Percentiles rank a stretch among this genome's conserved stretches.
phyloP scores from a whole-genome alignment of 1,284 basidiomycete species.

The Hemileia vastatrix region DNA sequence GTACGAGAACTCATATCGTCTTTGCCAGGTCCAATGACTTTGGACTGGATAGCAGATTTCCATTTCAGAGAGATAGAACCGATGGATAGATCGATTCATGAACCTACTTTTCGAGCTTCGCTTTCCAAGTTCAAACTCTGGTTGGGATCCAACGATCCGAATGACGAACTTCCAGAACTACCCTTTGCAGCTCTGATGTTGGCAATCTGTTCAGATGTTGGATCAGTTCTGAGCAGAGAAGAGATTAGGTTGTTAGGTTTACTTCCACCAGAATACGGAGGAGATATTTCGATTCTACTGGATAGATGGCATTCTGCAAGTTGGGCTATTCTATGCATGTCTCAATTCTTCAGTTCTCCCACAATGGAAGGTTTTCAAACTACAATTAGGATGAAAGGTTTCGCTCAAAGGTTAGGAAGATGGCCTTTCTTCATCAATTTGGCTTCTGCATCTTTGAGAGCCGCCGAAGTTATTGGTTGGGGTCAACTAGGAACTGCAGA shows the following conservation, averaged over 20 bases:
- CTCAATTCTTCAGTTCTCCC: not conserved
- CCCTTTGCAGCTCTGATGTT: not conserved
- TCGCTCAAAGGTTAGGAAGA: not conserved
- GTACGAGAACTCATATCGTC: not conserved
- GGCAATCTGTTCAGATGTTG: not conserved
- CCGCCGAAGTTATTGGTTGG: not conserved
- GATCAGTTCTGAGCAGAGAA: not conserved
- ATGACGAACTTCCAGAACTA: not conserved
- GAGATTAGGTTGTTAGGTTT: not conserved
- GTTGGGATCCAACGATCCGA: not conserved
- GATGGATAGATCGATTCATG: not conserved
- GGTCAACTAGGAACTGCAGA: not conserved
- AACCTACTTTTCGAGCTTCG: not conserved
- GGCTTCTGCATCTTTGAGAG: not conserved
- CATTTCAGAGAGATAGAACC: not conserved
- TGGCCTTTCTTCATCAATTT: not conserved
- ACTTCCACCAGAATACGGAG: not conserved
- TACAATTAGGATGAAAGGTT: not conserved
- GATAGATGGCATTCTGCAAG: not conserved
- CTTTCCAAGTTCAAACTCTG: not conserved
- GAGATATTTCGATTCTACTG: not conserved
- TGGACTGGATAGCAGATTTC: not conserved
- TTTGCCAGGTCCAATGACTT: not conserved
- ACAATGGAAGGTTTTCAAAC: not conserved
- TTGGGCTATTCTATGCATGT: not conserved